phyloP scores from a whole-genome alignment of 495 filamentous ascomycete species.

The Oidiodendron maius region DNA sequence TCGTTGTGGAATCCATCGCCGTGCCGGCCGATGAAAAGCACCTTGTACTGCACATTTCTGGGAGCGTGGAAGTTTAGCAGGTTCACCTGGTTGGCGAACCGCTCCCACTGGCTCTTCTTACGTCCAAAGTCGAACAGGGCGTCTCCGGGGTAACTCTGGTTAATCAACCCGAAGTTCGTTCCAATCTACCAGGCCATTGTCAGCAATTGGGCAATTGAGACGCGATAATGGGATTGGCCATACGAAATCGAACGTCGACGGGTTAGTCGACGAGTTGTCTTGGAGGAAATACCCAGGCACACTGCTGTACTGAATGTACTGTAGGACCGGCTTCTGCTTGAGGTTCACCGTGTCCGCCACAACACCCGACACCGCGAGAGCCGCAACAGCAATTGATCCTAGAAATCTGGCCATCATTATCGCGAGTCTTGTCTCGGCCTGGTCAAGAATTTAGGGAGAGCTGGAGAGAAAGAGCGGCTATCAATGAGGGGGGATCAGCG shows the following conservation, averaged over 20 bases:
- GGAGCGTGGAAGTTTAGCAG: constrained; percentile 44
- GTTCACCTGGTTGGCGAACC: constrained; percentile 53
- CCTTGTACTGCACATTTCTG: constrained; percentile 53
- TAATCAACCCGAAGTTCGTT: constrained; percentile 62
- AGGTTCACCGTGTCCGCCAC: too few relatives aligned
- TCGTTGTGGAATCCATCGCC: constrained; percentile 67
- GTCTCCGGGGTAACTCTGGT: constrained; percentile 50
- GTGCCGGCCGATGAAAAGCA: constrained; percentile 63
- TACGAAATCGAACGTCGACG: background rate
- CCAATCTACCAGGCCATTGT: too few relatives aligned
- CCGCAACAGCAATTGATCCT: too few relatives aligned
- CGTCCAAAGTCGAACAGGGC: constrained; percentile 19
- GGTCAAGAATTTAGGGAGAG: too few relatives aligned
- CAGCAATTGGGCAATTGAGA: too few relatives aligned
- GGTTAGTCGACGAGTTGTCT: constrained; percentile 38
- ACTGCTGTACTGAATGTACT: constrained; percentile 51
- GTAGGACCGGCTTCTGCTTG: background rate
- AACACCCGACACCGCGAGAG: too few relatives aligned
- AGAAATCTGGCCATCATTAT: too few relatives aligned
- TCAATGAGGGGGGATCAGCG: too few relatives aligned
- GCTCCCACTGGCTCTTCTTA: constrained; percentile 56
- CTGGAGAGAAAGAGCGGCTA: too few relatives aligned
- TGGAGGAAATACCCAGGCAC: constrained; percentile 67
- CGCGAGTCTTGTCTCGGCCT: too few relatives aligned
- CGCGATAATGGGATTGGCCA: background rate